Evolutionary conservation across 2,329 filamentous ascomycete species (phyloP).

Genomic region (Aureobasidium musti): DNA sequence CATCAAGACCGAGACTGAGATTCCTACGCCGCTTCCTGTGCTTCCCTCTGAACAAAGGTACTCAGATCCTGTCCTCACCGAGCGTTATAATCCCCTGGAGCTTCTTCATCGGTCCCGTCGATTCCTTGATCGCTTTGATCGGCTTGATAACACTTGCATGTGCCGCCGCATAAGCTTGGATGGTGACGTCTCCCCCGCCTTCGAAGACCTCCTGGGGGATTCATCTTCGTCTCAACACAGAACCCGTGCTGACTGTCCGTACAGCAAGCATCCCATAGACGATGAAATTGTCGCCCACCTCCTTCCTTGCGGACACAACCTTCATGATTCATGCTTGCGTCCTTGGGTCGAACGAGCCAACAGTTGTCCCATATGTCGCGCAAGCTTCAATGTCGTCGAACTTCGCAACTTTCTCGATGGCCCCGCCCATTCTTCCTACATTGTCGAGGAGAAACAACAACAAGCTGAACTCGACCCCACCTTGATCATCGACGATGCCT

Average conservation of each 20-base stretch:
- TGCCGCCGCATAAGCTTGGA: conserved; percentile 44
- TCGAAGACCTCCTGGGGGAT: conserved; percentile 39
- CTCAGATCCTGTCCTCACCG: conserved; percentile 19
- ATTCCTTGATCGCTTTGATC: conserved; percentile 42
- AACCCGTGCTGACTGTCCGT: conserved; percentile 35
- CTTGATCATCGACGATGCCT: conserved; percentile 67
- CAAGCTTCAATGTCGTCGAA: conserved; percentile 85
- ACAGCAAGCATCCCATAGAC: conserved; percentile 43
- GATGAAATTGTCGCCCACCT: conserved; percentile 62
- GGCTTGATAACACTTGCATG: conserved; percentile 43
- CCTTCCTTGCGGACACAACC: conserved; percentile 80
- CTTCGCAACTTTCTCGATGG: conserved; percentile 75
- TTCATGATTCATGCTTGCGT: conserved; percentile 89
- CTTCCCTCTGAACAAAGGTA: conserved; percentile 26
- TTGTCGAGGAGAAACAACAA: conserved; percentile 81
- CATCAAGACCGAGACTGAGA: not conserved
- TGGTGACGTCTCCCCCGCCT: conserved; percentile 41
- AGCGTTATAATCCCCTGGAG: conserved; percentile 18
- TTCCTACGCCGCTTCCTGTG: conserved; percentile 14
- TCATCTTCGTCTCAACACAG: not conserved
- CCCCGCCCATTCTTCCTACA: conserved; percentile 59
- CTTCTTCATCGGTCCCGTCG: conserved; percentile 35
- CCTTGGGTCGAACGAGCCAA: conserved; percentile 97
- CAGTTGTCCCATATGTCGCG: conserved; percentile 95
- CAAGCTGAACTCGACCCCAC: conserved; percentile 85